Conservation (phyloP, 2,329 filamentous ascomycete genomes). For the Fusarium sublunatum region DNA sequence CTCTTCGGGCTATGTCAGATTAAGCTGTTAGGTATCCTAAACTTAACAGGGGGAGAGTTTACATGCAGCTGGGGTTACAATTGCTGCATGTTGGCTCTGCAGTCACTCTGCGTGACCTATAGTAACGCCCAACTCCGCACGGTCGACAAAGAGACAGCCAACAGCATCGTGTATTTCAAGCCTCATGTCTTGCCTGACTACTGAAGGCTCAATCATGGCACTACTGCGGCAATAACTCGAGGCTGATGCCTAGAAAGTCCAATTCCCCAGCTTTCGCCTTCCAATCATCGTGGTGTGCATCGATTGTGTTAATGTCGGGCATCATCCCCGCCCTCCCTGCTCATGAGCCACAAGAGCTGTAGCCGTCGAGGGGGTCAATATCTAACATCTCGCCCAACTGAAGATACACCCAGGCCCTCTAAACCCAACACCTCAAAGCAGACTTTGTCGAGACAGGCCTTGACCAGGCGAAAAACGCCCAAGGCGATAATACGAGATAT, state of each 20-base stretch:
- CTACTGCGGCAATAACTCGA: background rate
- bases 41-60: background rate
- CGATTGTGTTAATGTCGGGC: background rate
- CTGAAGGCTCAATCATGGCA: background rate
- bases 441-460: too few species aligned
- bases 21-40: too few species aligned
- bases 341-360: slow-evolving; percentile 15
- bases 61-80: slow-evolving; percentile 3
- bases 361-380: slow-evolving; percentile 4
- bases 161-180: background rate
- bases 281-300: background rate
- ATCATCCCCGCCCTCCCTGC: background rate
- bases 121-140: background rate
- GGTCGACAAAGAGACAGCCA: background rate
- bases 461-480: background rate
- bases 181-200: background rate
- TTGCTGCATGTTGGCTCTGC: background rate
- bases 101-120: slow-evolving; percentile 4
- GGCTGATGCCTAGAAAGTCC: slow-evolving; percentile 1
- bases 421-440: slow-evolving; percentile 11
- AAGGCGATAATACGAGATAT: background rate
- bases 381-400: background rate
- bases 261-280: background rate
- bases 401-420: background rate
- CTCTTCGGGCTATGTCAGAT: too few species aligned